phyloP scores from a whole-genome alignment of 345 rosid species.

The Fremontodendron californicum region DNA sequence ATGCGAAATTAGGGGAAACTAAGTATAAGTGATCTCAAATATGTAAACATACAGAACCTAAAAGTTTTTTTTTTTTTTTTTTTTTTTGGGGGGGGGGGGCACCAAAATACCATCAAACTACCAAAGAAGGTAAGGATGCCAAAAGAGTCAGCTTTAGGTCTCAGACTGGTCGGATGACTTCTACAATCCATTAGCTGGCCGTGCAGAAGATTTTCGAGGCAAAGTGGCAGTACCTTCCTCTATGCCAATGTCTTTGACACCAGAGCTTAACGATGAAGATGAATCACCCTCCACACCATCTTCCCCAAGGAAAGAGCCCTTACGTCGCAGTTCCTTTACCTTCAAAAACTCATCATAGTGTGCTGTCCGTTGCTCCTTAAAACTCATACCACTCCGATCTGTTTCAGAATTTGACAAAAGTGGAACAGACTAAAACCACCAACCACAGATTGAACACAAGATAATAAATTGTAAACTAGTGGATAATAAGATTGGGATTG shows the following conservation, averaged over 20 bases:
- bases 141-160: constrained; percentile 8
- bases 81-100: no score
- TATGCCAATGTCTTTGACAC: constrained; percentile 42
- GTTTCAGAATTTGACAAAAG: constrained; percentile 38
- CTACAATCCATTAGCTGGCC: constrained; percentile 28
- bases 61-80: not conserved
- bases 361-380: constrained; percentile 73
- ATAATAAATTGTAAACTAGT: not conserved
- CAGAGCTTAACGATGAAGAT: constrained; percentile 37
- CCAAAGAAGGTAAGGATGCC: not conserved
- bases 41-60: not conserved
- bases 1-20: not conserved
- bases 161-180: not conserved
- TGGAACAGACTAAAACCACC: not conserved
- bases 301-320: constrained; percentile 61
- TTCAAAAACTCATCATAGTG: constrained; percentile 88
- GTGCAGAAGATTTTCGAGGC: constrained; percentile 26
- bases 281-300: constrained; percentile 39
- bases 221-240: constrained; percentile 32
- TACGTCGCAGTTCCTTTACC: constrained; percentile 68
- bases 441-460: not conserved
- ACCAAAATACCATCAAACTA: constrained; percentile 4
- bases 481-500: not conserved
- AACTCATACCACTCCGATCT: constrained; percentile 38
- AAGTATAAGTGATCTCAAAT: not conserved